Percentiles rank a stretch among this genome's conserved stretches.
Conservation (phyloP, 2,329 filamentous ascomycete genomes). For the Aureobasidium vineae region DNA sequence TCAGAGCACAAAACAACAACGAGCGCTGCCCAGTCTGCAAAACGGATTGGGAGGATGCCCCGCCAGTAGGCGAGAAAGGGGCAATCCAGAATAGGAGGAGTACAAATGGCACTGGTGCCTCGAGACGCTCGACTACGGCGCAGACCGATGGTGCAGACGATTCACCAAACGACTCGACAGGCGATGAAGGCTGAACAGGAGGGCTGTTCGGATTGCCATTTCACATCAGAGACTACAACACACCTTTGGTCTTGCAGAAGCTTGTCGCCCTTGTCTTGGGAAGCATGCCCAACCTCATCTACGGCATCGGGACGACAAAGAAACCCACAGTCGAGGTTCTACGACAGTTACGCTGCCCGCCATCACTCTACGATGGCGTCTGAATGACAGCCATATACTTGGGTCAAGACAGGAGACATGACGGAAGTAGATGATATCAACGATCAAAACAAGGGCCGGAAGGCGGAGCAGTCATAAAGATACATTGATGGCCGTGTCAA, state of each 20-base stretch:
- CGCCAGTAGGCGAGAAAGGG: slow-evolving; percentile 55
- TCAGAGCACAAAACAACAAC: slow-evolving; percentile 59
- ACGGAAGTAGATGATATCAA: neutral
- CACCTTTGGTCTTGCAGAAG: neutral
- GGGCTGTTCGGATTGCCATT: neutral
- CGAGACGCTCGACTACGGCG: slow-evolving; percentile 29
- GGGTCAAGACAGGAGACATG: neutral
- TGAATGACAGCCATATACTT: neutral
- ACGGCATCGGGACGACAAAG: too few relatives aligned
- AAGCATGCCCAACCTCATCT: too few relatives aligned
- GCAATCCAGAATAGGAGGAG: slow-evolving; percentile 30
- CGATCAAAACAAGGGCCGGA: neutral
- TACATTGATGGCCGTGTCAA: slow-evolving; percentile 1
- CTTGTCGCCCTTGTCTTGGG: neutral
- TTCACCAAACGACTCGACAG: slow-evolving; percentile 17
- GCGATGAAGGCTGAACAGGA: slow-evolving; percentile 26
- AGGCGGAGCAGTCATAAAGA: neutral
- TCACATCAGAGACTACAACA: neutral
- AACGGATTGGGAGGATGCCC: slow-evolving; percentile 51
- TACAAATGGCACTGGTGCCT: slow-evolving; percentile 27
- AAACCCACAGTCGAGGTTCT: neutral
- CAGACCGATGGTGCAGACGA: slow-evolving; percentile 30
- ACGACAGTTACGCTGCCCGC: neutral
- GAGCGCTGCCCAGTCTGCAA: slow-evolving; percentile 63
- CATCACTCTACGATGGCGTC: neutral